Evolutionary conservation across 1,284 basidiomycete species (phyloP), one percentile per base, ranked within the genome.

Genomic region (Pseudozyma tsukubaensis): DNA sequence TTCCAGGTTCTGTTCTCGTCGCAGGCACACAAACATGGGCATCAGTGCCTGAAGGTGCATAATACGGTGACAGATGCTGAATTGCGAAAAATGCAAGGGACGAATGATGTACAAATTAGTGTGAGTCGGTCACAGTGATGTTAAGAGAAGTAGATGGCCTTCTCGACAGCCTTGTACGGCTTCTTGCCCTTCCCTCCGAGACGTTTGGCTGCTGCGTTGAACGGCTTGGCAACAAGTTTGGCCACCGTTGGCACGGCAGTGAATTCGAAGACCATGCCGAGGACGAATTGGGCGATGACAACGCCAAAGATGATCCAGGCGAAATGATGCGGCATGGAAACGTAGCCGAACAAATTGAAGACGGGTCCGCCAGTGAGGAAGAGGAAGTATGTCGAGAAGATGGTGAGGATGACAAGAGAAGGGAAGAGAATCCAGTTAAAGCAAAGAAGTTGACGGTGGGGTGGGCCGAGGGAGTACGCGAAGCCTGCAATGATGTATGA

Each of bases 401-500:
- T 44, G 39, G 63, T 32, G 7, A 79, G 50, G 24, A 71, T 43
- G n/a, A 58, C 32, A 4, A 79, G 60, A 3, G 77, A 40, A 0
- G 64, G 45, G 14, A 44, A 50, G 2, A 79, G 59, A 29, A 77
- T 48, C 54, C 58, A 71, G 58, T 79, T 79, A 42, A 39, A 55
- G 50, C 47, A 63, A 7, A 79, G 50, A 29, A 50, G 45, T 50
- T 72, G 58, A 0, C 77, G 37, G 58, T 79, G 76, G 16, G 77
- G 77, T 16, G 76, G 77, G 10, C 77, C 77, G 2, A 65, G 32
- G 7, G 49, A 55, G 49, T 50, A 79, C 9, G 50, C 57, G 21
- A 71, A 60, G 1, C 64, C 72, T 8, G 73, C 68, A 21, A 76
- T 72, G 50, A 78, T 51, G 59, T 78, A 79, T 24, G 68, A 59